Evolutionary conservation across 345 rosid genomes (phyloP), one percentile per base, ranked within the genome.

Genomic region (Hibiscus trionum): DNA sequence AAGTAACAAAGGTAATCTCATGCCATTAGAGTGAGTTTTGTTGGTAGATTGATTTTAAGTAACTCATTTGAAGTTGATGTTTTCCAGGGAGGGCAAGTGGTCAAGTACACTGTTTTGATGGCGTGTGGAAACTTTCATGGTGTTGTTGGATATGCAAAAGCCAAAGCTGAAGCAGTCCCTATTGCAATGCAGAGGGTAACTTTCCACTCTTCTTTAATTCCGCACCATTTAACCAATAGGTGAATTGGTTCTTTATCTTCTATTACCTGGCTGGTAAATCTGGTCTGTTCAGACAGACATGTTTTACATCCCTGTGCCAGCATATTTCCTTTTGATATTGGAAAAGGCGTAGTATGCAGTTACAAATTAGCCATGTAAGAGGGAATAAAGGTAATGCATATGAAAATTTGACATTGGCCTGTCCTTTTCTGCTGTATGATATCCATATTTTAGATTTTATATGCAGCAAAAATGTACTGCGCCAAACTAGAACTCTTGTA

Each of bases 101-200:
- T 85, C 76, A 88, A 84, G 76, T 94, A 88, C 84, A 84, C 97
- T 64, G 97, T 90, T 50, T 77, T 94, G 67, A 70, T 94, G 80
- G 95, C 90, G 26, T 94, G 98, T 60, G 97, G 97, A 73, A 94
- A 94, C 82, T 88, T 87, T 81, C 82, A 91, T 69, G 98, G 98
- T 74, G 84, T 91, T 76, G 79, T 94, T 72, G 98, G 97, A 47
- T 94, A 73, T 79, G 97, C 97, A 62, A 94, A 88, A 84, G 98
- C 93, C 70, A 94, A 88, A 85, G 96, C 85, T 63, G 86, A 91
- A 11, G 83, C 87, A 52, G 80, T 87, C 70, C 93, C 90, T 50
- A 37, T 93, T 79, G 99, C 99, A 39, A 81, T 88, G 61, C 97
- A 92, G 77, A 92, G 92, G 97, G 99, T 92, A 84, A 27, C 39